These are phyloP conservation scores for Mortierella sp. DNA, from an alignment of 371 early-diverging fungal genomes.

Conservation along the genomic window DNA sequence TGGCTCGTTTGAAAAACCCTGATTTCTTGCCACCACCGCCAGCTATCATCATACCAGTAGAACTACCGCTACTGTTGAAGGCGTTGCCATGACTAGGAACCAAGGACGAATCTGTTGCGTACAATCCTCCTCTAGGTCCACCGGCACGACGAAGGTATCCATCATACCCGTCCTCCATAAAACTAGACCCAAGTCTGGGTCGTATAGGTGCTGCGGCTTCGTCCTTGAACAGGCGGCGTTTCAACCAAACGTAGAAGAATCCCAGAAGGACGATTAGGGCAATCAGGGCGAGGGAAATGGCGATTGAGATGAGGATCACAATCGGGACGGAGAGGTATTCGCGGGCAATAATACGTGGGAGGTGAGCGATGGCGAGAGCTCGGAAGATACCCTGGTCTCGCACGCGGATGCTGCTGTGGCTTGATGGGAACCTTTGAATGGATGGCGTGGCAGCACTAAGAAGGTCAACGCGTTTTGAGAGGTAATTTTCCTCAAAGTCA, in stretches of 20 bases:
- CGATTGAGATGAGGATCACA: constrained; percentile 79
- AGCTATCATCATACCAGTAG: not conserved
- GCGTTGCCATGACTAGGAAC: constrained; percentile 12
- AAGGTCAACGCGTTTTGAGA: not conserved
- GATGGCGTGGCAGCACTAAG: not conserved
- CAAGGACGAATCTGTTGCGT: not conserved
- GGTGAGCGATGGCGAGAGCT: constrained; percentile 44
- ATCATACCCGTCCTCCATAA: constrained; percentile 31
- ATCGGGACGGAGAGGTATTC: constrained; percentile 68
- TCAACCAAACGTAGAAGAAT: constrained; percentile 57
- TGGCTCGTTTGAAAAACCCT: constrained; percentile 5
- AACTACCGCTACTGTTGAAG: not conserved
- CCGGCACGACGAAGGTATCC: constrained; percentile 9
- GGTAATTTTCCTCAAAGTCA: not conserved
- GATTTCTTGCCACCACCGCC: constrained; percentile 5
- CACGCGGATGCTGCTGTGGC: constrained; percentile 14
- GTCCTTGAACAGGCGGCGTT: constrained; percentile 24
- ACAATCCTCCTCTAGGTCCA: not conserved
- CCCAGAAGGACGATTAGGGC: constrained; percentile 76
- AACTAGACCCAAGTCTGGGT: constrained; percentile 19
- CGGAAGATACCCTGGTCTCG: constrained; percentile 52
- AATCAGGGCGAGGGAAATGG: constrained; percentile 77
- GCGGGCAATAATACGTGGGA: constrained; percentile 38
- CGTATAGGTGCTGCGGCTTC: not conserved
- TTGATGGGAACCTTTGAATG: not conserved